Base-by-base conservation (phyloP, 805 yeast species). In the Saccharomycopsis selenospora region DNA sequence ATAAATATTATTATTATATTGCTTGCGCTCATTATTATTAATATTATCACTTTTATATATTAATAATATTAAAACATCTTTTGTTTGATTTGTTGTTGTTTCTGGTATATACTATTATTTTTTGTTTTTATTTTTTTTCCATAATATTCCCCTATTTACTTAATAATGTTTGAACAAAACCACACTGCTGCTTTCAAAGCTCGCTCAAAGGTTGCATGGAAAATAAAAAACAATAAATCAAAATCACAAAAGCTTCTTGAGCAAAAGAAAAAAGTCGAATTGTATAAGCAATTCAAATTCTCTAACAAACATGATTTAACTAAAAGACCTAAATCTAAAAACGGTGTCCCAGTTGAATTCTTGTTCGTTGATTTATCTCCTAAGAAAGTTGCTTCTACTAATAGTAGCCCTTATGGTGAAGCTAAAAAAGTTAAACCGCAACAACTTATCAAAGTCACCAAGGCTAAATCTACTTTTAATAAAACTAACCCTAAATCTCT, bases 341-440 rank as follows among this genome's bases (percentile, higher is more conserved):
- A 61, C 36, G 68, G 67, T 0, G 56, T 54, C 14, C 66, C 67
- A 3, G 40, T 57, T 25, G 65, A 63, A 48, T 66, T 64, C 47
- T 50, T 62, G 22, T 66, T 65, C 55, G 68, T 65, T 18, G 66
- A 66, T 43, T 47, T 53, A 5, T 48, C 53, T 7, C 57, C 57
- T 13, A 46, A 49, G 40, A 26, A 30, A 17, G 47, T 11, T n/a
- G 46, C 38, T 33, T 14, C n/a, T 17, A 17, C 38, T 33, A 10
- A 17, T 10, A 33, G 18, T 33, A 14, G 38, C 17, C 20, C 7
- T 14, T 6, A 4, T 4, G 18, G 18, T 14, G 17, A 17, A 14
- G 18, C 10, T 7, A 20, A 33, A 20, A n/a, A n/a, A n/a, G n/a
- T n/a, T n/a, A 33, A 33, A 14, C 10, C 38, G 17, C n/a, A 17